These are phyloP conservation scores for Hordeum marinum DNA, from an alignment of 176 grass and related monocot genomes.

Conservation along the genomic window DNA sequence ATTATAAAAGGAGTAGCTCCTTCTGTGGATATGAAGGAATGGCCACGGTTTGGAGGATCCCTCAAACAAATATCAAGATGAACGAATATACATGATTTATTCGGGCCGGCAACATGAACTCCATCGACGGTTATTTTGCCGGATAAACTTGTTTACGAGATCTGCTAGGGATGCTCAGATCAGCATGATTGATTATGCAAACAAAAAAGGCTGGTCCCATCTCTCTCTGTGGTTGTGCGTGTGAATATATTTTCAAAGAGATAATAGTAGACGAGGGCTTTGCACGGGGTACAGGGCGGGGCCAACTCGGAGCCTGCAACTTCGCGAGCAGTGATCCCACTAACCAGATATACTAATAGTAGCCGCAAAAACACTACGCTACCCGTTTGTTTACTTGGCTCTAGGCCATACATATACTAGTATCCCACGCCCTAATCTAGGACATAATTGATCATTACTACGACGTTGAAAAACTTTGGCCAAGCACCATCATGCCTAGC, in stretches of 20 bases:
- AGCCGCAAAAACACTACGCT: slow-evolving; percentile 22
- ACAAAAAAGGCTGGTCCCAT: background rate
- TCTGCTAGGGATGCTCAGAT: too few relatives aligned
- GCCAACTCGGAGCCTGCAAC: slow-evolving; percentile 14
- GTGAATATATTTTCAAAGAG: background rate
- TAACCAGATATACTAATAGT: background rate
- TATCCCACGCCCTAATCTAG: slow-evolving; percentile 22
- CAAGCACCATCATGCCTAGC: background rate
- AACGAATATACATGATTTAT: too few relatives aligned
- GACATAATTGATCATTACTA: slow-evolving; percentile 23
- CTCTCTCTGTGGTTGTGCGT: background rate
- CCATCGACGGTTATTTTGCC: too few relatives aligned
- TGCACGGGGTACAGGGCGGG: slow-evolving; percentile 8
- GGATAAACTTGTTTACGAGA: too few relatives aligned
- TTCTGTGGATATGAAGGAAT: too few relatives aligned
- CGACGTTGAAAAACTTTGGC: slow-evolving; percentile 8
- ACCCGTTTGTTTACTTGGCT: slow-evolving; percentile 28
- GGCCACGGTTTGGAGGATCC: too few relatives aligned
- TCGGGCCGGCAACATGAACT: too few relatives aligned
- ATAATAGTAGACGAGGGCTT: background rate
- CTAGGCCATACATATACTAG: background rate
- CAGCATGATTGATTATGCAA: background rate
- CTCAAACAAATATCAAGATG: too few relatives aligned
- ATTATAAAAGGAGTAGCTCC: too few relatives aligned
- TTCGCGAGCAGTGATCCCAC: background rate